Conservation (phyloP, 495 filamentous ascomycete genomes). For the Cryomyces antarcticus region DNA sequence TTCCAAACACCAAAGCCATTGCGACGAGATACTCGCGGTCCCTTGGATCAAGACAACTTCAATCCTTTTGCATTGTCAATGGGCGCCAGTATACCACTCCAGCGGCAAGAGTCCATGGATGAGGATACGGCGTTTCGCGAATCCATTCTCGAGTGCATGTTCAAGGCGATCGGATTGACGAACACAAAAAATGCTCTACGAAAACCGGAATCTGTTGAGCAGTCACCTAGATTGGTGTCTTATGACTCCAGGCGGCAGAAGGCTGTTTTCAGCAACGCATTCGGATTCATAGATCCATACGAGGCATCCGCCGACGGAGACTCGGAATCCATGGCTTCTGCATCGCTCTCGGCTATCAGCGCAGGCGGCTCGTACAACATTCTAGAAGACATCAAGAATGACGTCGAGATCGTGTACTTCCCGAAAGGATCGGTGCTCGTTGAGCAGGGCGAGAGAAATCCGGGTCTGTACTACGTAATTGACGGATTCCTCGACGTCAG, state of each 20-base stretch:
- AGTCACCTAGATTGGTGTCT: slow-evolving; percentile 65
- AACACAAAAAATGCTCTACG: slow-evolving; percentile 38
- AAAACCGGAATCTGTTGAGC: slow-evolving; percentile 52
- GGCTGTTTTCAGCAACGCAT: slow-evolving; percentile 72
- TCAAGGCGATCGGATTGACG: slow-evolving; percentile 78
- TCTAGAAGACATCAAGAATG: slow-evolving; percentile 56
- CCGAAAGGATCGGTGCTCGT: slow-evolving; percentile 89
- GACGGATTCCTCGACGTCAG: slow-evolving; percentile 93
- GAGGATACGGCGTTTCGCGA: slow-evolving; percentile 77
- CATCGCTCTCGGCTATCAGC: slow-evolving; percentile 36
- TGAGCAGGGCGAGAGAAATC: slow-evolving; percentile 88
- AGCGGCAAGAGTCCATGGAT: slow-evolving; percentile 53
- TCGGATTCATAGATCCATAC: slow-evolving; percentile 84
- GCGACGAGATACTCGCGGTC: slow-evolving; percentile 23
- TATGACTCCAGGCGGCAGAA: slow-evolving; percentile 74
- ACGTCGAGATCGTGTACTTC: slow-evolving; percentile 96
- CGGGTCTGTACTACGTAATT: slow-evolving; percentile 91
- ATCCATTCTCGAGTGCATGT: slow-evolving; percentile 84
- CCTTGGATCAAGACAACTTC: slow-evolving; percentile 30
- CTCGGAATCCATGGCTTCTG: slow-evolving; percentile 62
- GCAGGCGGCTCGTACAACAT: slow-evolving; percentile 35
- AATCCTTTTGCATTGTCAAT: slow-evolving; percentile 27
- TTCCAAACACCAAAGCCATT: slow-evolving; percentile 14
- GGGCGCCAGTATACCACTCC: slow-evolving; percentile 27
- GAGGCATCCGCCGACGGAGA: slow-evolving; percentile 69